phyloP scores from a whole-genome alignment of 1,139 yeast species.

The Arxiozyma heterogenica region DNA sequence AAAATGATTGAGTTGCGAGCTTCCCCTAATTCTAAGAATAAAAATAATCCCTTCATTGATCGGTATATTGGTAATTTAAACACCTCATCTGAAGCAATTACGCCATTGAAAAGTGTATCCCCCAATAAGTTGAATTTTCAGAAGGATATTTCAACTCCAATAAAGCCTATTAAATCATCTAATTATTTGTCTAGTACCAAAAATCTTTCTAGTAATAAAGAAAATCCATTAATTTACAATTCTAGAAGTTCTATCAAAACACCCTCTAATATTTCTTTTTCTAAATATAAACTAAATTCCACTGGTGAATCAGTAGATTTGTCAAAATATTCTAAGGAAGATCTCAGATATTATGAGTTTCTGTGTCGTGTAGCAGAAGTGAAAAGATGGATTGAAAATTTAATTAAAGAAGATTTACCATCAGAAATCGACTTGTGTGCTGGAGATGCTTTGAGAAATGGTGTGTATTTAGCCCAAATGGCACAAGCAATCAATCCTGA shows the following conservation, averaged over 20 bases:
- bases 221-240: conserved; percentile 1
- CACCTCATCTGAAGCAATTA: conserved; percentile 12
- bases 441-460: conserved; percentile 61
- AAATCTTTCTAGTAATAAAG: conserved; percentile 2
- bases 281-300: conserved; percentile 1
- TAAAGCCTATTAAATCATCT: neutral
- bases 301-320: conserved; percentile 8
- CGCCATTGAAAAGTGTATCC: conserved; percentile 14
- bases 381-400: conserved; percentile 61
- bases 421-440: conserved; percentile 46
- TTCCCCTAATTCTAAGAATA: conserved; percentile 12
- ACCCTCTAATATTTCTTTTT: neutral
- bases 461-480: conserved; percentile 74
- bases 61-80: conserved; percentile 23
- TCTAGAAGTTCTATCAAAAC: conserved; percentile 1
- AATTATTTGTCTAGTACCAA: neutral
- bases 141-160: neutral
- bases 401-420: conserved; percentile 45
- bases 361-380: conserved; percentile 85
- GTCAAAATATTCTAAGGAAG: conserved; percentile 14
- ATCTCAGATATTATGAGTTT: conserved; percentile 60
- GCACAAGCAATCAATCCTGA: conserved; percentile 66
- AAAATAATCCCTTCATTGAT: conserved; percentile 18
- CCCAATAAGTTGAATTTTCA: conserved; percentile 10
- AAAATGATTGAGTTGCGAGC: conserved; percentile 10